phyloP scores from a whole-genome alignment of 1,139 yeast genomes.

The Geotrichum phurueaensis region DNA sequence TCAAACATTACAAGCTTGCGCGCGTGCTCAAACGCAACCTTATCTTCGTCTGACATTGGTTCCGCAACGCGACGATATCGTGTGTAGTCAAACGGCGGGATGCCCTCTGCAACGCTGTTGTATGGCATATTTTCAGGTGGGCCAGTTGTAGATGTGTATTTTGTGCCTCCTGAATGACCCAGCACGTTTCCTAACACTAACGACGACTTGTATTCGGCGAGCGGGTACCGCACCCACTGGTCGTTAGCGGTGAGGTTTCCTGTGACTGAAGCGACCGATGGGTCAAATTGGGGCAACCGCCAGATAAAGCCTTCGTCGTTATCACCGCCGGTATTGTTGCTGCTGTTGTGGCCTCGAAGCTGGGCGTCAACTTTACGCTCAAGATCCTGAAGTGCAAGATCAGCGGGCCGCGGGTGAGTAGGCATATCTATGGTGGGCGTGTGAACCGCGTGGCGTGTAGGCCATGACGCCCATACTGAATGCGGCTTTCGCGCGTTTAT shows the following conservation, averaged over 20 bases:
- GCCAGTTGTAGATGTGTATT: conserved; percentile 9
- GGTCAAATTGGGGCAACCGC: background rate
- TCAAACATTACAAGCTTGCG: conserved; percentile 21
- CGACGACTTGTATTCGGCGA: background rate
- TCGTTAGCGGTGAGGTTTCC: background rate
- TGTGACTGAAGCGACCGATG: background rate
- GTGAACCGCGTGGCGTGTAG: background rate
- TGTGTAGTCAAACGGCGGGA: conserved; percentile 12
- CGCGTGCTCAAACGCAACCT: conserved; percentile 10
- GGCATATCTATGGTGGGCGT: background rate
- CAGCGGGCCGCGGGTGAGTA: background rate
- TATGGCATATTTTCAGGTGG: conserved; percentile 7
- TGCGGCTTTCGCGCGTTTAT: background rate
- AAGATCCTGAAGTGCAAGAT: background rate
- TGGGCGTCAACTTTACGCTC: background rate
- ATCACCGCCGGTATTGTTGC: background rate
- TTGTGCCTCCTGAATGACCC: conserved; percentile 13
- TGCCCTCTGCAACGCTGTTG: conserved; percentile 7
- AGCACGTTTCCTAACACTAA: background rate
- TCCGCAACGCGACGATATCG: background rate
- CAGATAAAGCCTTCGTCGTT: background rate
- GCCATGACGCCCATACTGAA: background rate
- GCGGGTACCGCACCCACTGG: background rate
- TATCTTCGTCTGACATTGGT: background rate
- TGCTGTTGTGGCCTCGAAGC: background rate